These are phyloP conservation scores for Arabidopsis suecica DNA, from an alignment of 345 rosid genomes.

Conservation along the genomic window DNA sequence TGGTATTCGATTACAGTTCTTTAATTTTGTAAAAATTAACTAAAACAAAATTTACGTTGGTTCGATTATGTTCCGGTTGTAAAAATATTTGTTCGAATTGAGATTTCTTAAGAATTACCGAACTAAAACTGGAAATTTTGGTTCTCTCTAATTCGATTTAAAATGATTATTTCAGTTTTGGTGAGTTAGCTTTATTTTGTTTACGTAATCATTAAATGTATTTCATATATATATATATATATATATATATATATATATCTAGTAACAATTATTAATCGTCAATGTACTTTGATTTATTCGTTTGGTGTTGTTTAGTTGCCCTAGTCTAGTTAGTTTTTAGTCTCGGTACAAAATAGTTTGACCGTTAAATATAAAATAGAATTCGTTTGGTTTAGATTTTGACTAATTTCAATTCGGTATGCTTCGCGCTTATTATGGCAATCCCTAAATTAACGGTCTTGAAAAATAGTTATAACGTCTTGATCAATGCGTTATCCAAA, in stretches of 20 bases:
- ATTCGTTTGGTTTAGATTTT: neutral
- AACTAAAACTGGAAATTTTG: neutral
- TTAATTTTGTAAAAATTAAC: neutral
- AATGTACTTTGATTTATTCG: neutral
- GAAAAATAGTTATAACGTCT: neutral
- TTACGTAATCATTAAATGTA: neutral
- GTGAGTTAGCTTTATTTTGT: neutral
- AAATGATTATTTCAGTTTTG: neutral
- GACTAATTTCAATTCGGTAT: neutral
- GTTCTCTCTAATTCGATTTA: neutral
- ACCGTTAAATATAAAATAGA: neutral
- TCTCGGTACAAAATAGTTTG: neutral
- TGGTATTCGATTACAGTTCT: neutral
- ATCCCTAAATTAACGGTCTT: neutral
- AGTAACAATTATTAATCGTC: neutral
- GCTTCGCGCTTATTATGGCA: neutral
- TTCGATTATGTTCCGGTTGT: neutral
- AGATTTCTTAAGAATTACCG: neutral
- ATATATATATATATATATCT: neutral
- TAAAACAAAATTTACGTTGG: neutral
- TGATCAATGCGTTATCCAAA: constrained; percentile 25
- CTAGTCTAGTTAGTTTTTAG: neutral
- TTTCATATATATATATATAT: neutral
- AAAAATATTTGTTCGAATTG: neutral
- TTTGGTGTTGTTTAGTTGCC: neutral